Evolutionary conservation across 2,329 filamentous ascomycete species (phyloP).

Genomic region (Hypoxylon sp.): DNA sequence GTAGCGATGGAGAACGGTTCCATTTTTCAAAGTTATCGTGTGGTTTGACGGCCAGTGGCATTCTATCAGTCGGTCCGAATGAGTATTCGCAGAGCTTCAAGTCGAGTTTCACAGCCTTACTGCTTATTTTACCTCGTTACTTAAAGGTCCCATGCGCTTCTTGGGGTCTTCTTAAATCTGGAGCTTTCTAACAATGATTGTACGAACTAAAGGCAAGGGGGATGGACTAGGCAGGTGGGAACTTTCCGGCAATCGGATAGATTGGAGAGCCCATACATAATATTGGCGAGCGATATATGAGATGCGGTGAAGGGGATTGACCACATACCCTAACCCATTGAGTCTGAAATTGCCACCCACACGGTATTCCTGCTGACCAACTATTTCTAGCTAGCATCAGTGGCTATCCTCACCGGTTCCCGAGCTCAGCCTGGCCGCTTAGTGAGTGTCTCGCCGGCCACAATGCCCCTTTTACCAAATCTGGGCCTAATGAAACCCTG

Average conservation of each 20-base stretch:
- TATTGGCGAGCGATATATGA: background rate
- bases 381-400: background rate
- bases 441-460: slow-evolving; percentile 4
- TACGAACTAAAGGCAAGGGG: background rate
- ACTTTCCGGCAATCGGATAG: background rate
- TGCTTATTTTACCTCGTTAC: background rate
- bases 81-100: background rate
- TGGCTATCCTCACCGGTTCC: background rate
- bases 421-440: slow-evolving; percentile 6
- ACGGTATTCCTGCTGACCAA: background rate
- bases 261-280: background rate
- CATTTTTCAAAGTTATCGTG: slow-evolving; percentile 23
- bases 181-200: background rate
- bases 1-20: slow-evolving; percentile 43
- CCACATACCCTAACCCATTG: background rate
- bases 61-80: slow-evolving; percentile 6
- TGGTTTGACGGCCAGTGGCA: slow-evolving; percentile 3
- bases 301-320: background rate
- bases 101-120: slow-evolving; percentile 3
- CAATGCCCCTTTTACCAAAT: slow-evolving; percentile 7
- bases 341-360: background rate
- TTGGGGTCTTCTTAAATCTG: background rate
- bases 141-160: background rate
- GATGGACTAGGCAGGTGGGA: background rate
- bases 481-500: background rate